phyloP scores from a whole-genome alignment of 2,329 filamentous ascomycete genomes.

The Xylariales sp. region DNA sequence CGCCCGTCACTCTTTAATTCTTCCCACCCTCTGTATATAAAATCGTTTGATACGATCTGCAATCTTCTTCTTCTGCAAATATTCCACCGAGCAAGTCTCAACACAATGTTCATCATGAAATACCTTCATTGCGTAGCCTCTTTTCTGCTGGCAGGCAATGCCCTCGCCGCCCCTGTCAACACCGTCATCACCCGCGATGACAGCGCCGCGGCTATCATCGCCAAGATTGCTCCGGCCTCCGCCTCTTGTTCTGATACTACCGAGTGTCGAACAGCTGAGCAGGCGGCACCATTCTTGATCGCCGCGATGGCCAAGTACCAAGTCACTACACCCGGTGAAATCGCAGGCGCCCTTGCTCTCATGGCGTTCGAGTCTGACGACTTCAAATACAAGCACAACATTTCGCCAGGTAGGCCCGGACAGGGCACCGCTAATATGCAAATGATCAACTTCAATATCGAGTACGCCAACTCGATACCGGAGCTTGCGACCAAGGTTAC shows the following conservation, averaged over 20 bases:
- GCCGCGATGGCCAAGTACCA: constrained; percentile 52
- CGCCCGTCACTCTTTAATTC: not conserved
- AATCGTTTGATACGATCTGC: constrained; percentile 10
- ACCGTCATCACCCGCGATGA: not conserved
- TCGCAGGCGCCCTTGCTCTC: constrained; percentile 65
- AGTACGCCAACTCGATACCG: constrained; percentile 42
- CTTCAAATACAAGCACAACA: constrained; percentile 69
- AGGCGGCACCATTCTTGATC: constrained; percentile 55
- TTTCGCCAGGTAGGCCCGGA: constrained; percentile 52
- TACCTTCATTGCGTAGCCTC: constrained; percentile 5
- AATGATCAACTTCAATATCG: constrained; percentile 36
- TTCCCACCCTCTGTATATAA: not conserved
- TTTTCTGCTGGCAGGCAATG: constrained; percentile 10
- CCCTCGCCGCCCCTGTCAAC: constrained; percentile 6
- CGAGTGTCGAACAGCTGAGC: constrained; percentile 62
- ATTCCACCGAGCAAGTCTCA: not conserved
- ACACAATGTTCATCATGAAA: constrained; percentile 8
- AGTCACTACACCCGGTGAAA: constrained; percentile 48
- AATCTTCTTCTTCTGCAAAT: not conserved
- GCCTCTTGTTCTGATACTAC: constrained; percentile 44
- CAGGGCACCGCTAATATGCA: constrained; percentile 66
- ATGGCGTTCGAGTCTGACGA: constrained; percentile 67
- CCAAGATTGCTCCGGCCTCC: constrained; percentile 53
- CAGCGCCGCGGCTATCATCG: constrained; percentile 30
- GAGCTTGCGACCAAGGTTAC: constrained; percentile 29